These are phyloP conservation scores for Odonthalia washingtoniensis DNA, from an alignment of 31 red algal species.

Conservation along the genomic window DNA sequence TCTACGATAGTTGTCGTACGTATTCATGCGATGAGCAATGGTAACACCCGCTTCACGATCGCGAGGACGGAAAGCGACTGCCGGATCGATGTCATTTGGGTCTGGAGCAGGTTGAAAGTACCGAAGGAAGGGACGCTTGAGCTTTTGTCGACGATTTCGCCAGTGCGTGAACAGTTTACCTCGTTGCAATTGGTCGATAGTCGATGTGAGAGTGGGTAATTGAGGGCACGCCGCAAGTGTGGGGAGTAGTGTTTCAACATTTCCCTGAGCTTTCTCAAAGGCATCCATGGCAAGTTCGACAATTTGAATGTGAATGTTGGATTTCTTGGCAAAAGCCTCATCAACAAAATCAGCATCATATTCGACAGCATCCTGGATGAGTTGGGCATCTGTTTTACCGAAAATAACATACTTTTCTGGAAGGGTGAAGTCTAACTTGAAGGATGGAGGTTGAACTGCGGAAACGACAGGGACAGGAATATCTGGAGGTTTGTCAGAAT, in stretches of 20 bases:
- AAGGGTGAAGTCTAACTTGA: conserved; percentile 21
- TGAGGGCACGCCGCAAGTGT: conserved; percentile 21
- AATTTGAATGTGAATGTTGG: neutral
- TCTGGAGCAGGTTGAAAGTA: conserved; percentile 68
- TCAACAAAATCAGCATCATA: conserved; percentile 86
- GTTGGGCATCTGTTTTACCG: conserved; percentile 65
- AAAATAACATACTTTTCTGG: conserved; percentile 70
- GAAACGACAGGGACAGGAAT: conserved; percentile 84
- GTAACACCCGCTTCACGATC: conserved; percentile 65
- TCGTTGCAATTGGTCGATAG: neutral
- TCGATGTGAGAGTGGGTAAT: neutral
- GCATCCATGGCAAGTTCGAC: conserved; percentile 49
- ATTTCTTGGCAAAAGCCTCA: conserved; percentile 49
- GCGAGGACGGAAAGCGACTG: conserved; percentile 91
- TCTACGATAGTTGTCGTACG: conserved; percentile 89
- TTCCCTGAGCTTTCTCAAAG: conserved; percentile 80
- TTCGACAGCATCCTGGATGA: conserved; percentile 69
- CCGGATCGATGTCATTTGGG: conserved; percentile 70
- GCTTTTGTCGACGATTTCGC: conserved; percentile 46
- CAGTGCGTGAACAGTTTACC: conserved; percentile 74
- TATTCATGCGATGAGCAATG: conserved; percentile 71
- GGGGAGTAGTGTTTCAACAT: conserved; percentile 39
- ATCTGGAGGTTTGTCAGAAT: conserved; percentile 34
- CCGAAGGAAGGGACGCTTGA: conserved; percentile 63
- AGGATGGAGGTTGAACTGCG: conserved; percentile 33